Conservation (phyloP, 805 yeast species). For the Scheffersomyces ergatensis region DNA sequence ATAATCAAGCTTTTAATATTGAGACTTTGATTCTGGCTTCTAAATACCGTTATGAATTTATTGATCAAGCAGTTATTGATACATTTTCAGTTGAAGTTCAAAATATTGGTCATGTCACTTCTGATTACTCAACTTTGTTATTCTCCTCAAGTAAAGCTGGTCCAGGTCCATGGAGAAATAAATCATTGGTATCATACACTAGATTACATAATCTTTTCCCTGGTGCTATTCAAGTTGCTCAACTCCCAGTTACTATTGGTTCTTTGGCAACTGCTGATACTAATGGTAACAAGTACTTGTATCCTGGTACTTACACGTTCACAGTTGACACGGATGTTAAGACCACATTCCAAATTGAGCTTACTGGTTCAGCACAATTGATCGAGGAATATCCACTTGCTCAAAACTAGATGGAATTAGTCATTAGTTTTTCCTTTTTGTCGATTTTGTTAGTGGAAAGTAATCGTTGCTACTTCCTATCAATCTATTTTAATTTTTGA, state of each 20-base stretch:
- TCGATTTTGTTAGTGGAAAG: too few species aligned
- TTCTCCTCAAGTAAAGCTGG: conserved; percentile 1
- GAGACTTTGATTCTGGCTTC: not conserved
- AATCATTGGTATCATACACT: conserved; percentile 1
- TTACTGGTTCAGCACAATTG: conserved; percentile 2
- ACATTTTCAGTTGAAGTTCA: conserved; percentile 1
- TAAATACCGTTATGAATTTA: not conserved
- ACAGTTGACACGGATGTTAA: conserved; percentile 3
- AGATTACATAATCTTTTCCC: conserved; percentile 3
- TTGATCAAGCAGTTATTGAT: conserved; percentile 1
- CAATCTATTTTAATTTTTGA: too few species aligned
- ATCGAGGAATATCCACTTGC: conserved; percentile 2
- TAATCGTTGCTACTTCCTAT: too few species aligned
- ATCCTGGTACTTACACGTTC: conserved; percentile 6
- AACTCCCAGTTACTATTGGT: conserved; percentile 4
- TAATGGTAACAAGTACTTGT: conserved; percentile 3
- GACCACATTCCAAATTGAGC: conserved; percentile 2
- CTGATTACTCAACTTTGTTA: conserved; percentile 5
- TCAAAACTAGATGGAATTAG: not conserved
- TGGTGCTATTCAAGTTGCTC: conserved; percentile 1
- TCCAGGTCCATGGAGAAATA: conserved; percentile 5
- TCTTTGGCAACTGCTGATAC: conserved; percentile 2
- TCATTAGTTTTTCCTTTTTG: too few species aligned
- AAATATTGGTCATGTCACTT: conserved; percentile 4
- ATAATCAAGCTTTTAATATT: conserved; percentile 1